Evolutionary conservation across 2,329 filamentous ascomycete species (phyloP), one percentile per base, ranked within the genome.

Genomic region (Sarocladium brachiariae): DNA sequence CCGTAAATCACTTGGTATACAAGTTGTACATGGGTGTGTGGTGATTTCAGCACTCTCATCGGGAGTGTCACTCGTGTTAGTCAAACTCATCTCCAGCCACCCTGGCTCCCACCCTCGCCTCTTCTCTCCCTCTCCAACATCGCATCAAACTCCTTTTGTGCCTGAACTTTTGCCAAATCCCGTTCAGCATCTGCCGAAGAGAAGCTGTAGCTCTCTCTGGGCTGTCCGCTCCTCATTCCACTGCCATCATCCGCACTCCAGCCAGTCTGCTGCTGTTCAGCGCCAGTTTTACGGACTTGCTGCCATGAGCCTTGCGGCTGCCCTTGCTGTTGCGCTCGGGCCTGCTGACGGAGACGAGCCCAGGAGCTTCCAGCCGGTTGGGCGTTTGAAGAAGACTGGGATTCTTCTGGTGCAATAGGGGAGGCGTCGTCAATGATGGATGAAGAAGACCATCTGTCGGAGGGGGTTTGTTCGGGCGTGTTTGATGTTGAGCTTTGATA

Each of bases 91-190:
- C 33, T 47, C 21, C 31, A 37, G 19, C 19, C 45, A 45, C 56
- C 61, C 31, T 50, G 57, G 31, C 54, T 56, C 23, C 58, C 49
- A 61, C 62, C 59, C 48, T 66, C 63, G 3, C 50, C 52, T 19
- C 63, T 59, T 19, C 70, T 63, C 52, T 78, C 75, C 13, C 65
- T 62, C 37, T 78, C 74, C 2, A 78, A 51, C 52, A 77, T 63
- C 18, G 63, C 64, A 52, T 78, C 75, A 55, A 78, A 78, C 25
- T 78, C 73, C 52, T 64, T 68, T 52, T 78, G 75, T 5, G 75
- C 74, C 54, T 73, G 67, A 8, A 67, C 66, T 58, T 70, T 75
- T 38, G 66, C 67, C 14, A 63, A 58, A 3, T 57, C 55, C 51
- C 59, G 66, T 19, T 72, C 68, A 50, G 67, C 66, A 8, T 72